A percentile compares a stretch with the other conserved stretches of the same genome.
Evolutionary conservation across 2,329 filamentous ascomycete genomes (phyloP).

Genomic region (Xylariaceae sp.): DNA sequence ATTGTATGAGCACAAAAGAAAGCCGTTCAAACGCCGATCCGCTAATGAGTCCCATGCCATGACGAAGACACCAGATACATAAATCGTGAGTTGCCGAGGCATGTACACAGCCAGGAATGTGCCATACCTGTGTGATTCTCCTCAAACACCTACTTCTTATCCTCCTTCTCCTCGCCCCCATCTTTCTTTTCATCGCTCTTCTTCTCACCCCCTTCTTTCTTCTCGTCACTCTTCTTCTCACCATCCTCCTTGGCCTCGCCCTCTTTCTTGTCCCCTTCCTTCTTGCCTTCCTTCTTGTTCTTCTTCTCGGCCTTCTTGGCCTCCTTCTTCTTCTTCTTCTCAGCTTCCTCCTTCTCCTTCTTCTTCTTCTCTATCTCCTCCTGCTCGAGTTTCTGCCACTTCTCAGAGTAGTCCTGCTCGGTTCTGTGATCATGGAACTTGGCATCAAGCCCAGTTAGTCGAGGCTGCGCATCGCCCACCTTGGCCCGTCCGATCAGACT

Average conservation of each 20-base stretch:
- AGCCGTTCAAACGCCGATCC: too few relatives aligned
- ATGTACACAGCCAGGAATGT: too few relatives aligned
- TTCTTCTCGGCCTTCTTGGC: conserved; percentile 14
- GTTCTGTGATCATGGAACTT: conserved; percentile 33
- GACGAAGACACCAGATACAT: neutral
- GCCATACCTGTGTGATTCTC: too few relatives aligned
- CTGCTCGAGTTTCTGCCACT: conserved; percentile 40
- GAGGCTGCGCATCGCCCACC: conserved; percentile 45
- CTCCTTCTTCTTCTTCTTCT: conserved; percentile 15
- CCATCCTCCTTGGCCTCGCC: conserved; percentile 17
- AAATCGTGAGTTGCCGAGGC: too few relatives aligned
- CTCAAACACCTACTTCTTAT: neutral
- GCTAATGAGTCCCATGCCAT: neutral
- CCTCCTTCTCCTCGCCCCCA: neutral
- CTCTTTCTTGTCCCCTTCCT: conserved; percentile 19
- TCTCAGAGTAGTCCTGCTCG: conserved; percentile 30
- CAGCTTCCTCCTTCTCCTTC: conserved; percentile 26
- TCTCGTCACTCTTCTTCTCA: conserved; percentile 16
- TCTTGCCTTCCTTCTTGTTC: conserved; percentile 19
- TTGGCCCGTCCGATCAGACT: conserved; percentile 80
- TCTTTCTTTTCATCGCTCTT: neutral
- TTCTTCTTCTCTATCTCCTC: conserved; percentile 29
- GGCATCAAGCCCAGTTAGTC: conserved; percentile 33
- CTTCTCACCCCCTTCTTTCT: conserved; percentile 11
- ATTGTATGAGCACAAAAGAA: too few relatives aligned